These are phyloP conservation scores for Pseudogymnoascus pannorum DNA, from an alignment of 2,329 filamentous ascomycete genomes.

Conservation along the genomic window DNA sequence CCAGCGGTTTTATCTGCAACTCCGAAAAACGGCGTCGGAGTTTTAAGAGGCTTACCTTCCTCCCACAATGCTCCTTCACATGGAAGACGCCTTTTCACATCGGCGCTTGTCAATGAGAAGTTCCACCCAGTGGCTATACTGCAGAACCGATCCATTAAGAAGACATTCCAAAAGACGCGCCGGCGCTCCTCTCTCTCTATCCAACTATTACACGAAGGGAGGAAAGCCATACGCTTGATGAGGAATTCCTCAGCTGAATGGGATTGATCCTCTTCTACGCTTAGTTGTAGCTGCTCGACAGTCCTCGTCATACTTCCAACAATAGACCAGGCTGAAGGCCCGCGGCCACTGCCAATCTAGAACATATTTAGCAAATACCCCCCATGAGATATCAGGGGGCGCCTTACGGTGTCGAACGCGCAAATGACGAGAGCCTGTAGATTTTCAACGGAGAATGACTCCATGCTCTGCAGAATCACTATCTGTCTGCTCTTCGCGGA, in stretches of 20 bases:
- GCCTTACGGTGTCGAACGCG: constrained; percentile 28
- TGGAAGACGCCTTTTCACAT: constrained; percentile 30
- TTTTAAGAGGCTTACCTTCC: constrained; percentile 19
- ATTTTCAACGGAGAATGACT: constrained; percentile 29
- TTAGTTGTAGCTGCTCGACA: constrained; percentile 29
- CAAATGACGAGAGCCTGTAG: constrained; percentile 31
- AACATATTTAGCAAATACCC: not conserved
- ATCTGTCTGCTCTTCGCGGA: constrained; percentile 18
- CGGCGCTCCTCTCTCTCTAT: constrained; percentile 30
- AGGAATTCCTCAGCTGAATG: constrained; percentile 21
- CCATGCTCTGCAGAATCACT: constrained; percentile 29
- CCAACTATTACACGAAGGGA: constrained; percentile 27
- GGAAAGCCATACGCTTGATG: constrained; percentile 32
- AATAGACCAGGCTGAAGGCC: constrained; percentile 30
- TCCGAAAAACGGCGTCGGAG: constrained; percentile 34
- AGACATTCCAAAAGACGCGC: constrained; percentile 33
- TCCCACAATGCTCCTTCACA: constrained; percentile 31
- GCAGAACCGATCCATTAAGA: constrained; percentile 32
- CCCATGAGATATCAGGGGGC: not conserved
- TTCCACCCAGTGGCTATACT: constrained; percentile 32
- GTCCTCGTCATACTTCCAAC: constrained; percentile 31
- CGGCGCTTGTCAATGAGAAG: constrained; percentile 28
- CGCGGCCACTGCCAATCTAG: constrained; percentile 29
- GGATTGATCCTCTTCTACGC: constrained; percentile 24
- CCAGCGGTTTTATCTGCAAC: constrained; percentile 29